Base-by-base conservation (phyloP, 1,139 yeast genomes). In the Yamadazyma friedrichii region DNA sequence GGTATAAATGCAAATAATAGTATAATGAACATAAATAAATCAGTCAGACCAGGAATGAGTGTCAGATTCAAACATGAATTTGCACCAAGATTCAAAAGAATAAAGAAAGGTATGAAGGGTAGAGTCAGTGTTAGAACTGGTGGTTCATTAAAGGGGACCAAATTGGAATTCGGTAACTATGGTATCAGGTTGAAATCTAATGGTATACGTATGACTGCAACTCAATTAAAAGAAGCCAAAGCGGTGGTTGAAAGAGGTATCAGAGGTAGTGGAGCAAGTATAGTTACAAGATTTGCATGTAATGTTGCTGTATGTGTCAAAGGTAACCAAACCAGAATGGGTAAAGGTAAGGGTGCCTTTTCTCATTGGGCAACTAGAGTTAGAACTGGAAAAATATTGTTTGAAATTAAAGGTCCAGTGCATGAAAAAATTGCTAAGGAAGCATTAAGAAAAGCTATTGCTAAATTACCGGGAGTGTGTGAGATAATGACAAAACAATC, bases 301-400 rank as follows among this genome's bases (percentile, higher is more conserved):
- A 84, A 87, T 62, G 77, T 88, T 44, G 94, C 98, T 0, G 95
- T 93, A 15, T 91, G 97, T 66, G 81, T 88, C 44, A 93, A 93
- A 69, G 99, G 99, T 70, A 93, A 94, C 64, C 97, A 93, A 62
- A 88, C 97, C 15, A 93, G 99, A 82, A 93, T 93, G 99, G 99
- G 99, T 73, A 93, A 94, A 66, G 99, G 99, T 71, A 93, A 93
- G 66, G 99, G 99, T 65, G 84, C 94, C 0, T 91, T 93, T 60
- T 96, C 89, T 55, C 95, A 88, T 70, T 94, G 98, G 98, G 95
- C 95, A 50, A 87, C 84, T 33, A 80, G 99, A 56, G 93, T 93
- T 15, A 95, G 98, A 35, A 89, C 97, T 0, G 99, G 99, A 3
- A 89, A 89, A 58, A 82, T 93, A 37, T 71, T 89, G 28, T 89